Conservation (phyloP, 371 early-diverging fungal genomes). For the Rhizopus delemar region DNA sequence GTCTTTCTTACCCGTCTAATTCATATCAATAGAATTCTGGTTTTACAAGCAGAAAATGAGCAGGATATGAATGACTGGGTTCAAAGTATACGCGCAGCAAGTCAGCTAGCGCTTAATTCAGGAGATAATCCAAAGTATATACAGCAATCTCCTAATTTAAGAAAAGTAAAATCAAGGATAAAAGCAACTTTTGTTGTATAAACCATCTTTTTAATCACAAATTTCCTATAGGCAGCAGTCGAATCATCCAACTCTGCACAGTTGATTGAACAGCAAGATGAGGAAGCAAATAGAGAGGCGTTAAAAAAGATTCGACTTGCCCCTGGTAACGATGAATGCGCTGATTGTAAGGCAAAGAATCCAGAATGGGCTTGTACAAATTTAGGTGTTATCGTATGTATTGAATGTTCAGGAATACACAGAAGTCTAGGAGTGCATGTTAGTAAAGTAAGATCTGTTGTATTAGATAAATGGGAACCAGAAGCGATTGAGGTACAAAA, state of each 20-base stretch:
- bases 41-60: slow-evolving; percentile 83
- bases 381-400: slow-evolving; percentile 91
- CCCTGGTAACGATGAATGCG: slow-evolving; percentile 76
- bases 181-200: too few relatives aligned
- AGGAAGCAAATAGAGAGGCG: slow-evolving; percentile 29
- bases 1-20: too few relatives aligned
- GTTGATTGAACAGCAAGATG: slow-evolving; percentile 6
- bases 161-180: slow-evolving; percentile 14
- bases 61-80: slow-evolving; percentile 84
- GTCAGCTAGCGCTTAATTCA: slow-evolving; percentile 66
- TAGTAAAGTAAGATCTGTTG: slow-evolving; percentile 83
- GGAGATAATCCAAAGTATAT: slow-evolving; percentile 41
- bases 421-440: slow-evolving; percentile 94
- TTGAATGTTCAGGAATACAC: slow-evolving; percentile 97
- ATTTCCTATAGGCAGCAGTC: neutral
- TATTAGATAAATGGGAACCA: slow-evolving; percentile 88
- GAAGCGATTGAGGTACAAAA: slow-evolving; percentile 64
- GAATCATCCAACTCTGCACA: slow-evolving; percentile 9
- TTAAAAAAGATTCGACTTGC: slow-evolving; percentile 37
- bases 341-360: slow-evolving; percentile 72
- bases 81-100: slow-evolving; percentile 67
- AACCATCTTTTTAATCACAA: too few relatives aligned
- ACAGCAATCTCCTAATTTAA: slow-evolving; percentile 22
- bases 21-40: slow-evolving; percentile 34
- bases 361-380: slow-evolving; percentile 95